Evolutionary conservation across 148 eudicot genomes (phyloP), one percentile per base, ranked within the genome.

Genomic region (Fagopyrum homotropicum): DNA sequence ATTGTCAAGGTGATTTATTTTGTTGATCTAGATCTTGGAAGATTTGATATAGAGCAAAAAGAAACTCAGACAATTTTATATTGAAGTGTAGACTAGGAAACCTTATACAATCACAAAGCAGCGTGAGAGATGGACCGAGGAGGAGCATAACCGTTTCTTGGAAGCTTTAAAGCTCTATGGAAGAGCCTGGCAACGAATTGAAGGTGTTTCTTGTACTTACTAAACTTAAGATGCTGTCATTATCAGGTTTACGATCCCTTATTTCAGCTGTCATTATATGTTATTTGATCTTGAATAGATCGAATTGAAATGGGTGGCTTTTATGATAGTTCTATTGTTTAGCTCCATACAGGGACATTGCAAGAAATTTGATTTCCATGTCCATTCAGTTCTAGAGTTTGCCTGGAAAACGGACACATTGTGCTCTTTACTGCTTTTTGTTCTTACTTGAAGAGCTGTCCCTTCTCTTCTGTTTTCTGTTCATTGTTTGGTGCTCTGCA

Each of bases 121-220:
- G 79, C 94, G 99, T 0, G 99, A 96, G 84, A 82, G 98, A 87
- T 96, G 99, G 99, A 88, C 97, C 15, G 94, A 92, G 75, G 99
- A 92, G 83, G 99, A 96, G 84, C 99, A 96, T 81, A 92, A 83
- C 79, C 89, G 85, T 87, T 96, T 96, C 76, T 81, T 96, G 2
- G 99, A 96, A 84, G 99, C 97, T 79, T 83, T 95, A 83, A 95
- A 95, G 80, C 92, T 96, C 59, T 81, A 96, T 81, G 99, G 99
- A 43, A 91, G 99, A 83, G 98, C 99, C 76, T 96, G 99, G 99
- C 98, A 92, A 84, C 91, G 93, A 14, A 96, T 96, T 52, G 99
- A 96, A 96, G 99, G 99, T 96, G 69, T 29, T 63, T 63, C 69
- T 63, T 35, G 30, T 35, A 63, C 5, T 30, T 4, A 63, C 1